phyloP scores from a whole-genome alignment of 2,329 filamentous ascomycete genomes.

The Capronia americana region DNA sequence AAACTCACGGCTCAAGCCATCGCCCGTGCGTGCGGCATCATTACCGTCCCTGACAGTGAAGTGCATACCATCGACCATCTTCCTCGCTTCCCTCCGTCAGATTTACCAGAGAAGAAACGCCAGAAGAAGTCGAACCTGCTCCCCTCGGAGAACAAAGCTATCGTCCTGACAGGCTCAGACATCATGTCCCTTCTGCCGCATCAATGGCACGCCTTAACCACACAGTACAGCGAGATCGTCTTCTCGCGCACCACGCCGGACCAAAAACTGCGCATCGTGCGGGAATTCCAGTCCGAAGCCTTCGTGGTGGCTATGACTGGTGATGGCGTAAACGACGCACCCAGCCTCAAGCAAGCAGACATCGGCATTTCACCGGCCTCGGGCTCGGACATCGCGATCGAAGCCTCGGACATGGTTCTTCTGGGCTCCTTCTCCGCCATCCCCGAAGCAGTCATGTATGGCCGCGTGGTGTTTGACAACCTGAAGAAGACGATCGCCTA shows the following conservation, averaged over 20 bases:
- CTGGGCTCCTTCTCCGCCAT: conserved; percentile 74
- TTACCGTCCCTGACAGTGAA: conserved; percentile 54
- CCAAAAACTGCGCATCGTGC: conserved; percentile 80
- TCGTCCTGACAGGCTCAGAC: conserved; percentile 70
- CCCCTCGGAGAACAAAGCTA: conserved; percentile 52
- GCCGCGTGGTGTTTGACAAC: conserved; percentile 79
- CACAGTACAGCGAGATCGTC: conserved; percentile 72
- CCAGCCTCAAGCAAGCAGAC: conserved; percentile 64
- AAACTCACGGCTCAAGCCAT: conserved; percentile 76
- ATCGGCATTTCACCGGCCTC: conserved; percentile 65
- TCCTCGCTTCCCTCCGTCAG: conserved; percentile 43
- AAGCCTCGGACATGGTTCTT: conserved; percentile 68
- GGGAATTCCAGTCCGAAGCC: conserved; percentile 69
- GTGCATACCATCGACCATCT: conserved; percentile 64
- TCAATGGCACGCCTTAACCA: conserved; percentile 70
- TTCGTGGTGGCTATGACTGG: conserved; percentile 63
- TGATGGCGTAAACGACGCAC: conserved; percentile 58
- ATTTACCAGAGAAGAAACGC: conserved; percentile 19
- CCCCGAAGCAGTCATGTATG: conserved; percentile 74
- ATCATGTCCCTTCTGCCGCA: conserved; percentile 68
- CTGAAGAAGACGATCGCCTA: conserved; percentile 79
- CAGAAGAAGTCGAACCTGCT: conserved; percentile 23
- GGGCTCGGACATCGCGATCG: conserved; percentile 67
- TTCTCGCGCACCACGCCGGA: conserved; percentile 79
- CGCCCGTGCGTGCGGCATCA: conserved; percentile 73